Percentiles rank a stretch among this genome's conserved stretches.
phyloP scores from a whole-genome alignment of 2,329 filamentous ascomycete genomes.

The Hymenoscyphus fraxineus region DNA sequence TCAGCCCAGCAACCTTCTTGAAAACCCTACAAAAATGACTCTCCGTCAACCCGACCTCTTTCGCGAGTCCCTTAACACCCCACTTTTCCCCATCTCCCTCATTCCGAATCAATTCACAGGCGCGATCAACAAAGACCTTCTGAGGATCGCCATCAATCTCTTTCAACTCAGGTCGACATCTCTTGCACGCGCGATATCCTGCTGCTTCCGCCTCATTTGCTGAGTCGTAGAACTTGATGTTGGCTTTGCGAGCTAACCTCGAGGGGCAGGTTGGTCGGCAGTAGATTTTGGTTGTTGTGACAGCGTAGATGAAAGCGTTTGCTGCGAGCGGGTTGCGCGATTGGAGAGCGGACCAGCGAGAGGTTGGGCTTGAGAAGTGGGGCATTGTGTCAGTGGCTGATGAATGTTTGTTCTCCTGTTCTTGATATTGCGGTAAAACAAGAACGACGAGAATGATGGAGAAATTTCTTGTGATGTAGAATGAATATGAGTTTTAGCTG shows the following conservation, averaged over 20 bases:
- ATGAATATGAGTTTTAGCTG: background rate
- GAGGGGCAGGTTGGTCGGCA: constrained; percentile 60
- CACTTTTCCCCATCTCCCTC: constrained; percentile 26
- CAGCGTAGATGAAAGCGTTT: constrained; percentile 46
- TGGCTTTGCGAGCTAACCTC: constrained; percentile 56
- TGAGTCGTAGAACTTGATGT: constrained; percentile 52
- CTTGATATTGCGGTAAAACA: too few relatives aligned
- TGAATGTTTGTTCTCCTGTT: background rate
- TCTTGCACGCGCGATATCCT: constrained; percentile 55
- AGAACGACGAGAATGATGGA: background rate
- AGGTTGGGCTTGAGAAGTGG: constrained; percentile 19
- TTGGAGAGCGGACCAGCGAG: constrained; percentile 29
- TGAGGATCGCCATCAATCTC: constrained; percentile 39
- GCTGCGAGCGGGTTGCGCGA: constrained; percentile 38
- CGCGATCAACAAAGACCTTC: constrained; percentile 42
- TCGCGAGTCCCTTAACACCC: constrained; percentile 46
- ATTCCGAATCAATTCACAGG: constrained; percentile 32
- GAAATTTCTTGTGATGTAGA: background rate
- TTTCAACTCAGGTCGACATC: constrained; percentile 44
- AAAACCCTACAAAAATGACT: constrained; percentile 59
- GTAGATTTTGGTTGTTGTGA: constrained; percentile 49
- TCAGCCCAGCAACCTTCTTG: constrained; percentile 51
- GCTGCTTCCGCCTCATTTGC: constrained; percentile 42
- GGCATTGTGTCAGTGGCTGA: background rate
- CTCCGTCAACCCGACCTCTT: constrained; percentile 49